Evolutionary conservation across 345 rosid species (phyloP), one percentile per base, ranked within the genome.

Genomic region (Rhizophora mangle): DNA sequence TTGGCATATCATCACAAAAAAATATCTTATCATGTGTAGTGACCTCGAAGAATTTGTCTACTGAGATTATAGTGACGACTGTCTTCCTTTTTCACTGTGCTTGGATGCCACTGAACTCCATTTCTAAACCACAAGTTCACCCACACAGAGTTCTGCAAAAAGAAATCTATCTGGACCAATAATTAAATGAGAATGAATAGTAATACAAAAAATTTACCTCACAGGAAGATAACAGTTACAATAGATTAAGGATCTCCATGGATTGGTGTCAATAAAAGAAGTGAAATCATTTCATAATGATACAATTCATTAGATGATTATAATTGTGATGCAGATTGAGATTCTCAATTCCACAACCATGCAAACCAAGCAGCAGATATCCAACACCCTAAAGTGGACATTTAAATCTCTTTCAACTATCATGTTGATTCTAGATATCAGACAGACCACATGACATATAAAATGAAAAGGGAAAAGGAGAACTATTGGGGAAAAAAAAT

Each of bases 401-500:
- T 26, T 37, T 61, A 49, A 43, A 54, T 65, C 43, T 20, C 47
- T 32, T 55, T 39, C 56, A 57, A 20, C 46, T 27, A 68, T 32
- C 21, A 51, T 57, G 51, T 57, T 70, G 55, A 65, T 73, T 66
- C 64, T 15, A n/a, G 30, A 74, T 46, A 49, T 32, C 60, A 59
- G 63, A 60, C 43, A 13, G 62, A 68, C 30, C 20, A 36, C 52
- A 64, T 53, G 63, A 49, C 67, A 43, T 60, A 51, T 68, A 65
- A 54, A 60, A 72, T 43, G 68, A 57, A 63, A 65, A 24, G 68
- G 68, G 77, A 60, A 54, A 6, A 74, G 76, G 67, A 49, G 64
- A 65, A 70, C 51, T 65, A 62, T 47, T 30, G 57, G 60, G 10
- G 55, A 72, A 63, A 69, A 27, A 26, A 26, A 63, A 69, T n/a